Evolutionary conservation across 1,284 basidiomycete genomes (phyloP), one percentile per base, ranked within the genome.

Genomic region (Cronartium quercuum): DNA sequence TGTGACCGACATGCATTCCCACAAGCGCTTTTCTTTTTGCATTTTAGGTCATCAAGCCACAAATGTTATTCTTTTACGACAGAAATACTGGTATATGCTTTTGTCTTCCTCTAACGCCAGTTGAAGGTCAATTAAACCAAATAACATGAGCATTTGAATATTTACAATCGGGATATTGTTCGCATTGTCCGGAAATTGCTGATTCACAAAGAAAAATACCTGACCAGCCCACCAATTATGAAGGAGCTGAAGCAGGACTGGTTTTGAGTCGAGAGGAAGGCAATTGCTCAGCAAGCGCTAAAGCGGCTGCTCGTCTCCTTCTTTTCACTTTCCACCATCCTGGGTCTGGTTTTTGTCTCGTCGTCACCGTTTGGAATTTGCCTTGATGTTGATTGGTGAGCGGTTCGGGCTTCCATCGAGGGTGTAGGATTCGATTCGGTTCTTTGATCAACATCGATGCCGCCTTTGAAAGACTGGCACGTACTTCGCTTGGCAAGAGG

Each of bases 321-420:
- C 70, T 42, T 44, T 73, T 73, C 24, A 73, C 70, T 62, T 73
- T 73, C 70, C 70, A 73, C 70, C 70, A 73, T 29, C 44, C 62
- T 13, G 70, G 70, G 29, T 73, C 70, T 41, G 63, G 15, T 24
- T 71, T 71, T 6, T 41, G 21, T 57, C 51, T 71, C 13, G 61
- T 37, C 2, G 61, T 51, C 15, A 57, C 55, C 12, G 67, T 68
- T 42, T 68, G 67, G n/a, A n/a, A n/a, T n/a, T n/a, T n/a, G n/a
- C n/a, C n/a, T n/a, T n/a, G n/a, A n/a, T n/a, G n/a, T 18, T 37
- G 24, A 10, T 51, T 0, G 1, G 35, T 57, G 1, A 34, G 57
- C 9, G 68, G 38, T 42, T 13, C n/a, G 13, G 51, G 35, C 37
- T 44, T 65, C 70, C 70, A 73, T 40, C 70, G 34, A 5, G 62